phyloP scores from a whole-genome alignment of 495 filamentous ascomycete species.

The Tetracladium setigerum region DNA sequence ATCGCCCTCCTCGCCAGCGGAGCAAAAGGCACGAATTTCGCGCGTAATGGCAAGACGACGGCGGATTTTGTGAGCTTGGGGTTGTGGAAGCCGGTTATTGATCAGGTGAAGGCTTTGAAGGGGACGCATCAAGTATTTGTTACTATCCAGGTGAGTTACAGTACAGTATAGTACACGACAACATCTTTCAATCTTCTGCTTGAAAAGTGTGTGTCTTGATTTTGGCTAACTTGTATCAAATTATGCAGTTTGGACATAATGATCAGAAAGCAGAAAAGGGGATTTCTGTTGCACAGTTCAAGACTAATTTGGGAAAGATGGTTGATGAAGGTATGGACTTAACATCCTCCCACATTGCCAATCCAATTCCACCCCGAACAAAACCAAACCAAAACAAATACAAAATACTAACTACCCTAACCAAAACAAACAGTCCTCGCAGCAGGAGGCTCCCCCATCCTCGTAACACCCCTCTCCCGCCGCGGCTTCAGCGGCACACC shows the following conservation, averaged over 20 bases:
- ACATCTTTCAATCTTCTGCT: no score
- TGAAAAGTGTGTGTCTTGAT: no score
- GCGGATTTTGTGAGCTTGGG: constrained; percentile 37
- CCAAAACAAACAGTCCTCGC: constrained; percentile 15
- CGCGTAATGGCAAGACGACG: constrained; percentile 44
- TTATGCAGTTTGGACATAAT: constrained; percentile 44
- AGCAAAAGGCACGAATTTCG: constrained; percentile 39
- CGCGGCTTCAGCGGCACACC: constrained; percentile 26
- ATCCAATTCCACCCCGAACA: no score
- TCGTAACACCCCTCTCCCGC: constrained; percentile 37
- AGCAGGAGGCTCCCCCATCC: constrained; percentile 33
- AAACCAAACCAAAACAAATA: no score
- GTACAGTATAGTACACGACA: no score
- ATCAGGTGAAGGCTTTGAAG: constrained; percentile 19
- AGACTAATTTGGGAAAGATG: constrained; percentile 32
- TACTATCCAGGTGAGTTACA: constrained; percentile 32
- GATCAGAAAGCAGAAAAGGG: constrained; percentile 39
- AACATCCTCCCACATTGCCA: no score
- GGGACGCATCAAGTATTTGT: constrained; percentile 32
- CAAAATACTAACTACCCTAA: no score
- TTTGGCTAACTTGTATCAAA: neutral
- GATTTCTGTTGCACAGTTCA: constrained; percentile 30
- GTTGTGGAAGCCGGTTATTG: constrained; percentile 36
- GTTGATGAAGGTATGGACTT: constrained; percentile 21
- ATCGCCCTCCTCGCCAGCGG: constrained; percentile 32